Percentiles rank a stretch among this genome's conserved stretches.
Evolutionary conservation across 345 rosid species (phyloP).

Genomic region (Aquilaria sinensis): DNA sequence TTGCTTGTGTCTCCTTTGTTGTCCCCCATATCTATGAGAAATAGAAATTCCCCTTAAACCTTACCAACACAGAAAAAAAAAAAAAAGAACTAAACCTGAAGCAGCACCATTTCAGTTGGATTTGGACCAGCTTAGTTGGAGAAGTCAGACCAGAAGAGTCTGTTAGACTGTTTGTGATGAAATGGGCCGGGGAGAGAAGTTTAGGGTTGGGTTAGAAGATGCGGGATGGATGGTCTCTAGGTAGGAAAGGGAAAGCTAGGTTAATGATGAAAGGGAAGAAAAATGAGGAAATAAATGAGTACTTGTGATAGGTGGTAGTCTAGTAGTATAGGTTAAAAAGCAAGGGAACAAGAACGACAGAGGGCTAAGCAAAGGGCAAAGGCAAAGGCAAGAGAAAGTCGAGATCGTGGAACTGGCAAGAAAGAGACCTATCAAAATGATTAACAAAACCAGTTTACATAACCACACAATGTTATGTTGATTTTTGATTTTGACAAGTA

Average conservation of each 20-base stretch:
- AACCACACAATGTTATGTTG: constrained; percentile 20
- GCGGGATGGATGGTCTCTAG: too few relatives aligned
- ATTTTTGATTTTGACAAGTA: constrained; percentile 31
- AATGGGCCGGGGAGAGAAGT: too few relatives aligned
- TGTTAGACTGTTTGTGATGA: too few relatives aligned
- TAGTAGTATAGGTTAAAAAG: neutral
- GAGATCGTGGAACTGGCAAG: constrained; percentile 46
- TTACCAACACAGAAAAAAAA: constrained; percentile 19
- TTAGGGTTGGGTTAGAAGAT: too few relatives aligned
- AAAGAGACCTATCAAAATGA: constrained; percentile 40
- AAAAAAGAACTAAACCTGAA: constrained; percentile 11
- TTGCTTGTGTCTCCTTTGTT: constrained; percentile 46
- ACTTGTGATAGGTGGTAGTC: too few relatives aligned
- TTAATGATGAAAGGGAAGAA: constrained; percentile 10
- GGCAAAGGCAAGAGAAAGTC: constrained; percentile 18
- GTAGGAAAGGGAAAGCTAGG: constrained; percentile 11
- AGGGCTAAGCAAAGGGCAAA: neutral
- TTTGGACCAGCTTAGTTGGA: neutral
- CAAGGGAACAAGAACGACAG: neutral
- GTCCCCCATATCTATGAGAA: constrained; percentile 42
- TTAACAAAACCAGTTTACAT: constrained; percentile 20
- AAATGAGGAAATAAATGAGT: neutral
- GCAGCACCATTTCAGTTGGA: constrained; percentile 10
- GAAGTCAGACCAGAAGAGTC: neutral
- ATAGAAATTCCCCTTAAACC: neutral